Conservation (phyloP, 306 rosid species). For the Gastrolobium villosum region DNA sequence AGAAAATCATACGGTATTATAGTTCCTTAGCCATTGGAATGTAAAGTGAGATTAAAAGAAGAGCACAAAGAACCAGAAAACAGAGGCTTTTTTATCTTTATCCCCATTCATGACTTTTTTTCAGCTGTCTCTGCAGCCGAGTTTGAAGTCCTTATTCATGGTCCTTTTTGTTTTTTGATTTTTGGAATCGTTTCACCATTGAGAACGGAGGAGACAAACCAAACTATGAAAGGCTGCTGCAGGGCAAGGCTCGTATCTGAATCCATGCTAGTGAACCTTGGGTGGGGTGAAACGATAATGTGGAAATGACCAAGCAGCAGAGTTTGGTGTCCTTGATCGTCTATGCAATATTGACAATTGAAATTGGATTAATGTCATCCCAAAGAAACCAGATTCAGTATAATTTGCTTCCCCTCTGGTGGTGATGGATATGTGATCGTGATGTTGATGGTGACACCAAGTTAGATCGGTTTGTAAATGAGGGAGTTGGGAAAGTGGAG, state of each 20-base stretch:
- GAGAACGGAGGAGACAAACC: neutral
- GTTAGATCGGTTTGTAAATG: neutral
- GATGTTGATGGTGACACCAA: neutral
- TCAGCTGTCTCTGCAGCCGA: neutral
- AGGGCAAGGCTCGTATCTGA: neutral
- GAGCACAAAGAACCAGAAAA: too few relatives aligned
- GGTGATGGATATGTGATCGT: neutral
- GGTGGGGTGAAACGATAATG: neutral
- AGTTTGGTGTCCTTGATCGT: neutral
- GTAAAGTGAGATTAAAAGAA: too few relatives aligned
- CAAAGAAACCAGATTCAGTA: neutral
- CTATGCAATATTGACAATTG: neutral
- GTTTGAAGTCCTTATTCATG: too few relatives aligned
- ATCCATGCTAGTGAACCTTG: neutral
- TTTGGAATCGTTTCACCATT: neutral
- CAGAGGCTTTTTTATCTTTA: too few relatives aligned
- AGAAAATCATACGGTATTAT: neutral
- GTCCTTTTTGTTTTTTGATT: neutral
- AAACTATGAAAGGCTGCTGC: neutral
- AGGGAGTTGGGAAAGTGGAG: neutral
- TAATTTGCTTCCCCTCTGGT: neutral
- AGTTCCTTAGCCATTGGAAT: neutral
- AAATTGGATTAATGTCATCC: neutral
- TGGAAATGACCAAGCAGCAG: neutral
- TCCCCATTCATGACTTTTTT: neutral